A percentile compares a stretch with the other conserved stretches of the same genome.
Evolutionary conservation across 208 protist species (phyloP).

Genomic region (Kentomonas sorsogonicus): DNA sequence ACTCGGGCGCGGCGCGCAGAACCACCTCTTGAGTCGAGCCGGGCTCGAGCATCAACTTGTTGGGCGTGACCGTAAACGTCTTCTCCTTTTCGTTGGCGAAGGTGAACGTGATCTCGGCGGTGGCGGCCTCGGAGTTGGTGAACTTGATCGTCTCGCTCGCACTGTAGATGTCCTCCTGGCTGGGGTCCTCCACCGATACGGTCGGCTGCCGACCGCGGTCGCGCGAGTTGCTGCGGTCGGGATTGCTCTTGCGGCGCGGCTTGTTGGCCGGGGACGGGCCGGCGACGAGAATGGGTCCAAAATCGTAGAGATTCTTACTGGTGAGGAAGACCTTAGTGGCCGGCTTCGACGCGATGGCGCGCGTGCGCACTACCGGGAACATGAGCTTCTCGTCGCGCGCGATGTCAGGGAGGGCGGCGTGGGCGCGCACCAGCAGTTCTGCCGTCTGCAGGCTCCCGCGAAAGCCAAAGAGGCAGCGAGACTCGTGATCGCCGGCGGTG

Average conservation of each 20-base stretch:
- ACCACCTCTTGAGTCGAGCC: constrained; percentile 73
- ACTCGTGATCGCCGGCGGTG: constrained; percentile 24
- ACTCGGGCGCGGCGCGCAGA: constrained; percentile 82
- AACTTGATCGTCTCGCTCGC: constrained; percentile 52
- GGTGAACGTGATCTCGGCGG: constrained; percentile 58
- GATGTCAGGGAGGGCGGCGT: constrained; percentile 81
- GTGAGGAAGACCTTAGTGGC: constrained; percentile 61
- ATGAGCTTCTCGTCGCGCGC: constrained; percentile 76
- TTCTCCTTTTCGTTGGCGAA: constrained; percentile 85
- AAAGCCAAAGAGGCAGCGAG: constrained; percentile 71
- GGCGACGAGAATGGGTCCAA: constrained; percentile 91
- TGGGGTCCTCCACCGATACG: too few species aligned
- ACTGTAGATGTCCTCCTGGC: too few species aligned
- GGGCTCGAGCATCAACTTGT: constrained; percentile 59
- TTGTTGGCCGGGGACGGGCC: constrained; percentile 20
- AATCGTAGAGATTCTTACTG: constrained; percentile 86
- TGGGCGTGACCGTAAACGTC: constrained; percentile 76
- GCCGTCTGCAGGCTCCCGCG: constrained; percentile 66
- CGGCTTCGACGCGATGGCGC: constrained; percentile 17
- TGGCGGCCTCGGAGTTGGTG: constrained; percentile 83
- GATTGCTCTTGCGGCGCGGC: constrained; percentile 30
- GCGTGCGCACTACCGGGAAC: constrained; percentile 57
- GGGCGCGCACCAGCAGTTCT: constrained; percentile 36
- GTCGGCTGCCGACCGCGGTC: too few species aligned
- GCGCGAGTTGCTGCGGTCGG: constrained; percentile 1